phyloP scores from a whole-genome alignment of 208 protist species.

The Leishmania tarentolae region DNA sequence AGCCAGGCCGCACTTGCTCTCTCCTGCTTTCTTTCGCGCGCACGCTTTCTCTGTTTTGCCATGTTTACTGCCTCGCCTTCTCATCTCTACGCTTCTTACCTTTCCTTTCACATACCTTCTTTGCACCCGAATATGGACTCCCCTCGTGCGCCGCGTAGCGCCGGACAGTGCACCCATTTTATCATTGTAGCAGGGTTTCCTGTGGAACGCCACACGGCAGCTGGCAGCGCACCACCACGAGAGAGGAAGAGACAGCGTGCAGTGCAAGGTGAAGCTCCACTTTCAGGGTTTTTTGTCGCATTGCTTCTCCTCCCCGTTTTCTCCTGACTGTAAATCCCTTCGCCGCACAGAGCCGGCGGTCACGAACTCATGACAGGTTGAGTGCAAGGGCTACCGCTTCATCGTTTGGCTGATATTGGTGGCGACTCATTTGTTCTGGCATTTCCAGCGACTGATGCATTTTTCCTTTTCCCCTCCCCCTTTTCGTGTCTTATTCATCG shows the following conservation, averaged over 20 bases:
- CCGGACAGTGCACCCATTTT: background rate
- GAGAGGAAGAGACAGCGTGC: background rate
- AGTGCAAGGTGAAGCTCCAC: background rate
- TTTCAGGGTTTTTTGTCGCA: background rate
- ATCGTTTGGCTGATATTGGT: background rate
- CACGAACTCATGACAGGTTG: background rate
- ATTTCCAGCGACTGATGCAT: background rate
- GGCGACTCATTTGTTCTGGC: background rate
- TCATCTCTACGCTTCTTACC: no score
- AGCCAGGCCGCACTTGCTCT: background rate
- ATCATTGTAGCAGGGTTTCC: background rate
- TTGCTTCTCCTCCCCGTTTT: no score
- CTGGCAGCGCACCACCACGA: background rate
- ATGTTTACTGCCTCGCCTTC: background rate
- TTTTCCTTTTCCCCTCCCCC: background rate
- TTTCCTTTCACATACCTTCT: background rate
- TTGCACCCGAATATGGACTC: background rate
- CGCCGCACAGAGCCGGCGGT: background rate
- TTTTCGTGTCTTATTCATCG: background rate
- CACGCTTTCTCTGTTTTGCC: background rate
- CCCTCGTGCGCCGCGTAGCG: no score
- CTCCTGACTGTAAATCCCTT: background rate
- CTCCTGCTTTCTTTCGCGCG: background rate
- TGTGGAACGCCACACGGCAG: background rate
- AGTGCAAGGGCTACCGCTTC: background rate